Base-by-base conservation (phyloP, 2,329 filamentous ascomycete species). In the Curvularia spicifera region DNA sequence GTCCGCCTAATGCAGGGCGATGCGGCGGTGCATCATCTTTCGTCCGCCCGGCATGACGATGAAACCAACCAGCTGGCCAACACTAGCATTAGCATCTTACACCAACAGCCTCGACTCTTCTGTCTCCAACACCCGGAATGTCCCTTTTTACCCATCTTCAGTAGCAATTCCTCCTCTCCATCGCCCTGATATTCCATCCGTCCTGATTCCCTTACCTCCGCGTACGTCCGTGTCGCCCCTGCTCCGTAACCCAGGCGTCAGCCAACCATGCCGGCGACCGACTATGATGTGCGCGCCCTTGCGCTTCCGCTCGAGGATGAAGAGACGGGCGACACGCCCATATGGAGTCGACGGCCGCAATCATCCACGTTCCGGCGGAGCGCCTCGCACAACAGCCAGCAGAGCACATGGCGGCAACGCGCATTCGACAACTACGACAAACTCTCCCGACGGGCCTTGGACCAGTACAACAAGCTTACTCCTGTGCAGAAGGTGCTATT, bases 401-500 rank as follows among this genome's bases (percentile, higher is more conserved):
- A 59, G 9, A 72, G 50, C 18, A 70, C 64, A 49, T 72, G 79
- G 56, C 69, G 75, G 54, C 74, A 77, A 39, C 78, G 80, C 59
- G 71, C 81, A 53, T 69, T 80, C 60, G 75, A 73, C 43, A 78
- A 76, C 18, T 77, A 79, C 47, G 72, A 79, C 56, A 78, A 81
- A 63, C 68, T 83, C 33, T 80, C 81, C 59, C 76, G 78, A 9
- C 75, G 82, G 57, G 72, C 81, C 28, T 49, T 83, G 45, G 76
- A 78, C 56, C 78, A 84, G 45, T 90, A 85, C 78, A 75, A 82
- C 62, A 79, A 78, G 62, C 80, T 91, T 51, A 80, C 84, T 13
- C 80, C 84, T 0, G 70, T 86, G 55, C 89, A 96, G 76, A 85
- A 85, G 66, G 76, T 87, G 6, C 80, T 88, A 20, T 81, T 88